Base-by-base conservation (phyloP, 2,329 filamentous ascomycete species). In the Xylariaceae sp. region DNA sequence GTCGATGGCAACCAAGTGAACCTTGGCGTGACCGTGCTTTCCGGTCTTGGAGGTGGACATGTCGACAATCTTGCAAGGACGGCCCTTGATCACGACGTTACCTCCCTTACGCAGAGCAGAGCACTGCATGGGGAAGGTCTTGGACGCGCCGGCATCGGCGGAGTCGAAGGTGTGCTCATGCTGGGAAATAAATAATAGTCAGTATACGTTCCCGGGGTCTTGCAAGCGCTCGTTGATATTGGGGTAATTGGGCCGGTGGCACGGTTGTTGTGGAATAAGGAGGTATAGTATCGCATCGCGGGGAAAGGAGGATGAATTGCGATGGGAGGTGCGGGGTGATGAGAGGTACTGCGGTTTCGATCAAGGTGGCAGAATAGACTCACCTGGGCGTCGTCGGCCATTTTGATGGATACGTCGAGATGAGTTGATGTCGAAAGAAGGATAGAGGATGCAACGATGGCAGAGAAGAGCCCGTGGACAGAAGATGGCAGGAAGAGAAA, bases 1-100 rank as follows among this genome's bases (percentile, higher is more conserved):
- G 72, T 98, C 93, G 70, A 94, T 83, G 67, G 89, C 93, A 65
- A 96, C 86, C 63, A 98, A 78, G 77, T 98, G 91, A 71, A 98
- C 93, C 85, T 98, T 98, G 76, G 93, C 93, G 87, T 98, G 94
- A 73, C 93, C 93, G 87, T 98, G 93, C 89, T 98, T 98, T 76
- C 93, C 93, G 60, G 93, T 98, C 90, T 98, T 98, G 72, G 93
- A 98, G 78, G 93, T 98, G 60, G 89, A 95, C 94, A 98, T 98
- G 68, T 98, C 93, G 72, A 97, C 88, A 64, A 98, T 98, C 87
- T 97, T 98, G 90, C 93, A 98, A 63, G 93, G 94, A 63, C 93
- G 93, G 74, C 79, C 76, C 85, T 98, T 98, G 78, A 98, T 97
- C 71, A 91, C 85, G 72, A 98, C 93, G 81, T 87, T 85, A 58